Evolutionary conservation across 2,329 filamentous ascomycete genomes (phyloP), one percentile per base, ranked within the genome.

Genomic region (Trichoderma sp.): DNA sequence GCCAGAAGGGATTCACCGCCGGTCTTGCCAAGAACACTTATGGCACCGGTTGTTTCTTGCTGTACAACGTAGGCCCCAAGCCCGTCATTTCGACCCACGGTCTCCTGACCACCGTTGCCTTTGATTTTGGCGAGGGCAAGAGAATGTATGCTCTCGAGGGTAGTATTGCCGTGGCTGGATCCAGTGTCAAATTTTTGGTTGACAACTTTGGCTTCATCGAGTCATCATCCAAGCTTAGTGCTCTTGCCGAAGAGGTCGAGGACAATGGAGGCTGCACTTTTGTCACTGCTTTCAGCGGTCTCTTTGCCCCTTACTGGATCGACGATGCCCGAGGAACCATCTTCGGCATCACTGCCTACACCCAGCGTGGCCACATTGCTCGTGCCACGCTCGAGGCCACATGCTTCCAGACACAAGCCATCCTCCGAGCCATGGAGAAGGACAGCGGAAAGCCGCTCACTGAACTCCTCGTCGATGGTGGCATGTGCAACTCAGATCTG

Each of bases 231-330:
- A 82, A 85, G 78, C 79, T 86, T 57, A 84, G 82, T 71, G 80
- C 81, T 1, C 78, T 86, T n/a, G 84, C 84, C 63, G 83, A 85
- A 79, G 84, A 83, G 7, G 84, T 86, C 34, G 80, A 83, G 71
- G 91, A 95, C 80, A 94, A 91, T 74, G 93, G 92, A 72, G 93
- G 93, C 9, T 90, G 91, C 76, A 89, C 92, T 21, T 88, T 95
- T 76, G 93, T 95, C 72, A 95, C 92, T 11, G 93, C 92, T 11
- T 95, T 95, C 80, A 93, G 90, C 80, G 92, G 92, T 64, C 86
- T 95, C 4, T 95, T 94, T 79, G 92, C 92, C 0, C 93, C 93
- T 0, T 95, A 95, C 82, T 95, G 92, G 93, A 92, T 94, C 74
- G 92, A 95, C 79, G 92, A 94, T 82, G 92, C 92, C 2, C 88